Conservation (phyloP, 1,139 yeast species). For the Magnusiomyces sp. region DNA sequence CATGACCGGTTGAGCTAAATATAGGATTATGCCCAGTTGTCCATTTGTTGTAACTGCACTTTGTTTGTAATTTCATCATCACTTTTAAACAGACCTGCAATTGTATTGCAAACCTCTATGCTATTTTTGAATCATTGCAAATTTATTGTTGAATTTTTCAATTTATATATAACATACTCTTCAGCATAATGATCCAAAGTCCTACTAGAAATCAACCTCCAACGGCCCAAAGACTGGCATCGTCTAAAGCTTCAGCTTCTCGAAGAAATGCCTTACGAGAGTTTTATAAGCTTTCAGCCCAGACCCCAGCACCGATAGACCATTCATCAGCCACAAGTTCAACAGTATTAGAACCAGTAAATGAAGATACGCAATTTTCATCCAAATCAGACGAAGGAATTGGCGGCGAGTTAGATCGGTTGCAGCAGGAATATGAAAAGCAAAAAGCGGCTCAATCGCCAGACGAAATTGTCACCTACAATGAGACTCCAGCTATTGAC, state of each 20-base stretch:
- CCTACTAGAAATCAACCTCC: too few relatives aligned
- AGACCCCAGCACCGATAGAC: conserved; percentile 1
- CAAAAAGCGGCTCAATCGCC: conserved; percentile 9
- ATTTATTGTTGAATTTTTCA: too few relatives aligned
- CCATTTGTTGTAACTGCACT: too few relatives aligned
- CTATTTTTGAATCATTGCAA: too few relatives aligned
- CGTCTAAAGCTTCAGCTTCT: conserved; percentile 19
- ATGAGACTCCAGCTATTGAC: conserved; percentile 22
- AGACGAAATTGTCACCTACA: conserved; percentile 10
- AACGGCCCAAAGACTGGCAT: not conserved
- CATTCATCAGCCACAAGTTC: not conserved
- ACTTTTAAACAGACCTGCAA: too few relatives aligned
- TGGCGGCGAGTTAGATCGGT: not conserved
- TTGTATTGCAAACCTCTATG: too few relatives aligned
- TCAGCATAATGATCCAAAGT: too few relatives aligned
- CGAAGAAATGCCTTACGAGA: conserved; percentile 35
- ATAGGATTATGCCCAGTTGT: too few relatives aligned
- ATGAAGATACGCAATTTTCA: not conserved
- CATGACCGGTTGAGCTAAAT: too few relatives aligned
- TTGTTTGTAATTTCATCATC: too few relatives aligned
- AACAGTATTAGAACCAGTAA: not conserved
- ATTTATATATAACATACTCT: too few relatives aligned
- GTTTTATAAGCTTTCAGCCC: conserved; percentile 31
- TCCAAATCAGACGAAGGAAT: not conserved
- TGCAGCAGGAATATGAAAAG: not conserved